Percentiles rank a stretch among this genome's conserved stretches.
Conservation (phyloP, 495 filamentous ascomycete genomes). For the Penicillium coprophilum region DNA sequence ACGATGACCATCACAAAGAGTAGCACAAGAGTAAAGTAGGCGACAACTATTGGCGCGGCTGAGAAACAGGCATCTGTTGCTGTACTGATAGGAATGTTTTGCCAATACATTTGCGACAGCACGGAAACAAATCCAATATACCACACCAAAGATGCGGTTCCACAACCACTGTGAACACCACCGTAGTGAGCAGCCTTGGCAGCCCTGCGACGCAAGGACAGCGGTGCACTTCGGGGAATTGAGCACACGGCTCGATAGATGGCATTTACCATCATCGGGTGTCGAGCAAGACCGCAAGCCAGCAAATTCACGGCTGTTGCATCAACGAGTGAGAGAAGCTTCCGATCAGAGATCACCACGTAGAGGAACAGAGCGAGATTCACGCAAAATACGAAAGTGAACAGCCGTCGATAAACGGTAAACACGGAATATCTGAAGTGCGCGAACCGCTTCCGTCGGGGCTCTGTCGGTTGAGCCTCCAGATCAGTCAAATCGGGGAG, state of each 20-base stretch:
- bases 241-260: slow-evolving; percentile 57
- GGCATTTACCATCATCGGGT: slow-evolving; percentile 66
- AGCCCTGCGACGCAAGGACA: slow-evolving; percentile 55
- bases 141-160: slow-evolving; percentile 63
- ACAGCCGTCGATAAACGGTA: slow-evolving; percentile 45
- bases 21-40: slow-evolving; percentile 27
- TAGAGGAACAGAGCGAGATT: slow-evolving; percentile 46
- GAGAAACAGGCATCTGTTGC: slow-evolving; percentile 14
- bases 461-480: slow-evolving; percentile 15
- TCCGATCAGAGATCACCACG: slow-evolving; percentile 22
- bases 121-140: slow-evolving; percentile 52
- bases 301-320: slow-evolving; percentile 45
- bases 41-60: slow-evolving; percentile 18
- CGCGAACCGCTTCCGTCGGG: slow-evolving; percentile 15
- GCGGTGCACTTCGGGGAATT: slow-evolving; percentile 54
- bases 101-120: slow-evolving; percentile 38
- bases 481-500: slow-evolving; percentile 9
- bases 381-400: slow-evolving; percentile 39
- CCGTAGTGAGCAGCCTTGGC: slow-evolving; percentile 72
- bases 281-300: slow-evolving; percentile 54
- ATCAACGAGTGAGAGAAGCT: slow-evolving; percentile 29
- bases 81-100: slow-evolving; percentile 17
- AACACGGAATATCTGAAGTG: slow-evolving; percentile 30
- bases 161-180: slow-evolving; percentile 67
- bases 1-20: slow-evolving; percentile 37